Evolutionary conservation across 371 early-diverging fungal species (phyloP).

Genomic region (Rhizomucor pusillus): DNA sequence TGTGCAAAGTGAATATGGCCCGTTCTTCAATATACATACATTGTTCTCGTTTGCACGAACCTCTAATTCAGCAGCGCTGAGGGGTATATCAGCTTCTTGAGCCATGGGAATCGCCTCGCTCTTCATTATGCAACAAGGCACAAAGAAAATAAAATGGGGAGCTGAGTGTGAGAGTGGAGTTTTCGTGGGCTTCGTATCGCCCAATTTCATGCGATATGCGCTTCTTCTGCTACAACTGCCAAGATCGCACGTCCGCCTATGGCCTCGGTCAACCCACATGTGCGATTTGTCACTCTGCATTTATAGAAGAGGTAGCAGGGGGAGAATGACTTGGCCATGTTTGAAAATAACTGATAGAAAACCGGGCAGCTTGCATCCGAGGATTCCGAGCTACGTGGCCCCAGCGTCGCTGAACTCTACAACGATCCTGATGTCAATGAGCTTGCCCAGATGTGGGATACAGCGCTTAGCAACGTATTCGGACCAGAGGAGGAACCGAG

Average conservation of each 20-base stretch:
- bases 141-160: neutral
- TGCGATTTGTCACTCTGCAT: constrained; percentile 1
- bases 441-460: too few relatives aligned
- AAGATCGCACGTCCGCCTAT: neutral
- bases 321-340: neutral
- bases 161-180: neutral
- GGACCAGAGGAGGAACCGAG: too few relatives aligned
- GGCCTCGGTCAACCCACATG: constrained; percentile 1
- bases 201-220: neutral
- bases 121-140: neutral
- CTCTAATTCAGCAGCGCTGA: constrained; percentile 37
- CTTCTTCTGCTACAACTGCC: constrained; percentile 7
- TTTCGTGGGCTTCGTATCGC: neutral
- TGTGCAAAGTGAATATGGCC: neutral
- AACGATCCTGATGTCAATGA: too few relatives aligned
- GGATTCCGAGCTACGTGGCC: too few relatives aligned
- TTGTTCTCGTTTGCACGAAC: constrained; percentile 10
- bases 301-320: constrained; percentile 8
- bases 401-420: too few relatives aligned
- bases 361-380: neutral
- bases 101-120: constrained; percentile 23
- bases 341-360: constrained; percentile 1
- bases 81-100: constrained; percentile 40
- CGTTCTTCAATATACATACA: too few relatives aligned
- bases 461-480: too few relatives aligned